phyloP scores from a whole-genome alignment of 2,329 filamentous ascomycete species.

The Diaporthe citriasiana region DNA sequence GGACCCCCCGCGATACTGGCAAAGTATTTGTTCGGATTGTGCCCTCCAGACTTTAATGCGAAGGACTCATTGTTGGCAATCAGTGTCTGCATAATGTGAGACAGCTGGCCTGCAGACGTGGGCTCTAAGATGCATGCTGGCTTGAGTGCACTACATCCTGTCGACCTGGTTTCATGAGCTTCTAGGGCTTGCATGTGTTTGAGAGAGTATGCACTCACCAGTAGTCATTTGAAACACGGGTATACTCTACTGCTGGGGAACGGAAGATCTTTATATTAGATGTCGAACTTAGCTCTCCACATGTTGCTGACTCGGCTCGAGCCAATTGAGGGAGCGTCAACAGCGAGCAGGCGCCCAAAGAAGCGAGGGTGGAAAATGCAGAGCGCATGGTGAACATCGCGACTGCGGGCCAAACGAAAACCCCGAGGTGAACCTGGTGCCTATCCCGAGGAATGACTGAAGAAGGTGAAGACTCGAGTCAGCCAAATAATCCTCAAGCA shows the following conservation, averaged over 20 bases:
- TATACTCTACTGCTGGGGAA: conserved; percentile 2
- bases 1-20: conserved; percentile 65
- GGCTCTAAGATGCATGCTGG: conserved; percentile 34
- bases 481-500: neutral
- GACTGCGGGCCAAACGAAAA: neutral
- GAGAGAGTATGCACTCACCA: neutral
- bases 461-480: neutral
- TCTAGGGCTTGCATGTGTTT: neutral
- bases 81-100: conserved; percentile 23
- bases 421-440: neutral
- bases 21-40: conserved; percentile 68
- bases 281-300: neutral
- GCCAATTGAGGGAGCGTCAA: neutral
- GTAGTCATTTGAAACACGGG: neutral
- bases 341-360: conserved; percentile 8
- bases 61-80: conserved; percentile 53
- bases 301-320: conserved; percentile 7
- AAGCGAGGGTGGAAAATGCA: neutral
- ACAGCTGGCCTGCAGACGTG: conserved; percentile 1
- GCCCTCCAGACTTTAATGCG: conserved; percentile 69
- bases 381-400: conserved; percentile 2
- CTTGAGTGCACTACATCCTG: conserved; percentile 29
- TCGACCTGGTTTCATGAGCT: conserved; percentile 25
- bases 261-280: neutral
- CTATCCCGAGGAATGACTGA: neutral